Evolutionary conservation across 148 eudicot genomes (phyloP).

Genomic region (Spergularia marina): DNA sequence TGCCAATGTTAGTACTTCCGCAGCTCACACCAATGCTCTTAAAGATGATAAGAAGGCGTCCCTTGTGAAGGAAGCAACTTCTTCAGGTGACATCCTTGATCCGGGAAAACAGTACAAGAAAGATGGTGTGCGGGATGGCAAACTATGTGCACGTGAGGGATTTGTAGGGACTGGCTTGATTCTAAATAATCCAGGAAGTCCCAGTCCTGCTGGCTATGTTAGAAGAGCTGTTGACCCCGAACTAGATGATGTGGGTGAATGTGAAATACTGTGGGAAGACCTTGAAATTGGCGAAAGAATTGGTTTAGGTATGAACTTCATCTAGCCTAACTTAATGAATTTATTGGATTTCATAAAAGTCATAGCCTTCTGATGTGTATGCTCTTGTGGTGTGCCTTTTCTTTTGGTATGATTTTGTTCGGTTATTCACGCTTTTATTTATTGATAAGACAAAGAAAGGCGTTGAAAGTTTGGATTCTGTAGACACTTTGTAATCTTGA

Average conservation of each 20-base stretch:
- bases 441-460: too few species aligned
- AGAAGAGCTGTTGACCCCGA: constrained; percentile 49
- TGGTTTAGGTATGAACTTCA: constrained; percentile 70
- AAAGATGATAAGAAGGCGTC: constrained; percentile 22
- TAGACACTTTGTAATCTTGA: too few species aligned
- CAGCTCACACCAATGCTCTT: constrained; percentile 25
- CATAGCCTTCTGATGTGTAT: constrained; percentile 10
- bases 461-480: too few species aligned
- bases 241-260: constrained; percentile 91
- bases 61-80: constrained; percentile 23
- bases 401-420: constrained; percentile 2
- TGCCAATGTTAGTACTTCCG: constrained; percentile 26
- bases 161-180: constrained; percentile 39
- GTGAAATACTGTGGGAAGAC: constrained; percentile 97
- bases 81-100: constrained; percentile 23
- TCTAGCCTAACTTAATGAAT: background rate
- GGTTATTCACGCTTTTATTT: background rate
- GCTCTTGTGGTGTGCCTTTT: constrained; percentile 11
- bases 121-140: constrained; percentile 30
- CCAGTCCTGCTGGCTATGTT: constrained; percentile 30
- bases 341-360: background rate
- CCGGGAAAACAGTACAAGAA: constrained; percentile 31
- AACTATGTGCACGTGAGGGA: constrained; percentile 36
- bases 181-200: constrained; percentile 40
- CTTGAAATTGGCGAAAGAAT: constrained; percentile 93